Conservation (phyloP, 352 stramenopile genomes). For the Globisporangium sylvaticum region DNA sequence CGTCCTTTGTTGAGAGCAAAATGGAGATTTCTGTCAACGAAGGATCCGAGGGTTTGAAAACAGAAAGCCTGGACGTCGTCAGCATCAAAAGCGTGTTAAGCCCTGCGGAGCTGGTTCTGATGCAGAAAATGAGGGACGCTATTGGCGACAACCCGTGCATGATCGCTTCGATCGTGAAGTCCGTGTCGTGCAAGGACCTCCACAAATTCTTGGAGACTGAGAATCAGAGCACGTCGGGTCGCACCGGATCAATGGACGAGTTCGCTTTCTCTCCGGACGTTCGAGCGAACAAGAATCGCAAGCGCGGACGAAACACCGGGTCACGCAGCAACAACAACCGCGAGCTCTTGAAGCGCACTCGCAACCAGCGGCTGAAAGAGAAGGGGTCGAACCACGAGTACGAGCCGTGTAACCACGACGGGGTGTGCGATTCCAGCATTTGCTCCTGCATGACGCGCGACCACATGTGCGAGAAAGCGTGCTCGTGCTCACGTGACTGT, state of each 20-base stretch:
- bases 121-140: conserved; percentile 49
- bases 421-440: conserved; percentile 38
- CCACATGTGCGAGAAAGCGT: conserved; percentile 80
- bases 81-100: conserved; percentile 18
- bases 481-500: conserved; percentile 75
- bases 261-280: conserved; percentile 36
- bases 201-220: conserved; percentile 45
- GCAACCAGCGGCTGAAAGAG: conserved; percentile 63
- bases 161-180: conserved; percentile 53
- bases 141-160: conserved; percentile 68
- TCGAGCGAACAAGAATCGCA: conserved; percentile 35
- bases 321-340: conserved; percentile 44
- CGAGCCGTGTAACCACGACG: conserved; percentile 77
- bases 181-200: conserved; percentile 57
- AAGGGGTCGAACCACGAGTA: conserved; percentile 67
- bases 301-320: conserved; percentile 27
- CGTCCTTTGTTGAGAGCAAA: background rate
- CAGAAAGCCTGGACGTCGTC: conserved; percentile 1
- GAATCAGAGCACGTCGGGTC: conserved; percentile 16
- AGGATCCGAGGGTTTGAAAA: background rate
- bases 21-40: background rate
- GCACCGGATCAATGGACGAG: conserved; percentile 3
- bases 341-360: conserved; percentile 55
- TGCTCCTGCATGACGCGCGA: conserved; percentile 79
- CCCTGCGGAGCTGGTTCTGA: conserved; percentile 42